Conservation (phyloP, 208 protist genomes). For the Strigomonas galati region DNA sequence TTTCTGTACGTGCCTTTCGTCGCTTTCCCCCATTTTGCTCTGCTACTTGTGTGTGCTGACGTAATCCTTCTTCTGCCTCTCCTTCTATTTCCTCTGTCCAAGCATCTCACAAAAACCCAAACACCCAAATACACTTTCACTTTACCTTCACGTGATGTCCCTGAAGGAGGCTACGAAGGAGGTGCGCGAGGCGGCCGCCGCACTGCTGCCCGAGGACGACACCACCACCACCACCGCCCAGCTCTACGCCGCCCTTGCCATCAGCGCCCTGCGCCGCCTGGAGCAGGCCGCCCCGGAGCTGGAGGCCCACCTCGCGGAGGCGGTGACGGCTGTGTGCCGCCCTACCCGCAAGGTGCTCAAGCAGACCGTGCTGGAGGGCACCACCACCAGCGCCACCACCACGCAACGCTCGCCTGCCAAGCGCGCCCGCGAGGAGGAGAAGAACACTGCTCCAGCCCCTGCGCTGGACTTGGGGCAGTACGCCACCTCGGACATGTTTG, state of each 20-base stretch:
- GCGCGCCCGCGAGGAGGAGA: background rate
- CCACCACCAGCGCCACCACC: background rate
- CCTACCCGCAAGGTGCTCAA: background rate
- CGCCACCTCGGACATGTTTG: slow-evolving; percentile 45
- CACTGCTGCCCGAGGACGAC: background rate
- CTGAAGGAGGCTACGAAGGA: background rate
- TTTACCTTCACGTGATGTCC: background rate
- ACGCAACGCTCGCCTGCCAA: background rate
- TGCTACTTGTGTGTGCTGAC: too few relatives aligned
- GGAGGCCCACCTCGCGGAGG: background rate
- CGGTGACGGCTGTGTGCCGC: background rate
- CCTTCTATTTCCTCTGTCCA: background rate
- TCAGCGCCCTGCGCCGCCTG: background rate
- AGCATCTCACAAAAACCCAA: background rate
- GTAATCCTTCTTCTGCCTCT: too few relatives aligned
- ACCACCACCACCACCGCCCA: background rate
- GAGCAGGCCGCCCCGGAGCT: background rate
- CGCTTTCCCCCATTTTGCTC: too few relatives aligned
- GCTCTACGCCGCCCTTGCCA: background rate
- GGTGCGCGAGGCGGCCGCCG: background rate
- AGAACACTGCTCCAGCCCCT: background rate
- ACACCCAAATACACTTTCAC: background rate
- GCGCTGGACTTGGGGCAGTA: slow-evolving; percentile 72
- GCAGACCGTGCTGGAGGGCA: background rate
- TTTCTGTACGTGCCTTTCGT: too few relatives aligned